Evolutionary conservation across 1,284 basidiomycete genomes (phyloP).

Genomic region (Malassezia nana): DNA sequence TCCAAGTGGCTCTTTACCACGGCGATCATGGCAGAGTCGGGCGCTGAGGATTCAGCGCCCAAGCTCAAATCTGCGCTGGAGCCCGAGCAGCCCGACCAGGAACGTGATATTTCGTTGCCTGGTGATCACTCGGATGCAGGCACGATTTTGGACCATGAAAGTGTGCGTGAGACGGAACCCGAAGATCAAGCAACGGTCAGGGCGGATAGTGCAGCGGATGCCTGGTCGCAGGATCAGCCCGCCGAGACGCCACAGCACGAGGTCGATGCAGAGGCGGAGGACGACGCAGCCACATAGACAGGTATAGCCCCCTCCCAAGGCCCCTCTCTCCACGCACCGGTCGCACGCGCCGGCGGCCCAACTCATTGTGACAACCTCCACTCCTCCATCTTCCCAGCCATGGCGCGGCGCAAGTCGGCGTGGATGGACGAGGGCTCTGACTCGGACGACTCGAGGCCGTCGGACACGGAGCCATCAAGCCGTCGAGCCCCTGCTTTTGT

Average conservation of each 20-base stretch:
- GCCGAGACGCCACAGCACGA: neutral
- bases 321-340: no score
- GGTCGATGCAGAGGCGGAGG: neutral
- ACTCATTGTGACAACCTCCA: no score
- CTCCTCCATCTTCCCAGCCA: neutral
- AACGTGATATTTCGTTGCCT: neutral
- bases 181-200: no score
- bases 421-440: constrained; percentile 13
- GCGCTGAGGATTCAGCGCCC: no score
- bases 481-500: constrained; percentile 9
- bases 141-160: neutral
- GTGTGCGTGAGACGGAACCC: no score
- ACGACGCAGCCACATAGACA: neutral
- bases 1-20: neutral
- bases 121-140: neutral
- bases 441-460: constrained; percentile 12
- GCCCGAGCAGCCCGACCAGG: neutral
- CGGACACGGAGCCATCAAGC: neutral
- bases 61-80: neutral
- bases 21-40: neutral
- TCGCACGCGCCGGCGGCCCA: no score
- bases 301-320: no score
- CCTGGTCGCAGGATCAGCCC: neutral
- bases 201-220: neutral
- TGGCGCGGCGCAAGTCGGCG: constrained; percentile 10